A percentile compares a stretch with the other conserved stretches of the same genome.
phyloP scores from a whole-genome alignment of 305 asterid genomes.

The Euphrasia arctica region DNA sequence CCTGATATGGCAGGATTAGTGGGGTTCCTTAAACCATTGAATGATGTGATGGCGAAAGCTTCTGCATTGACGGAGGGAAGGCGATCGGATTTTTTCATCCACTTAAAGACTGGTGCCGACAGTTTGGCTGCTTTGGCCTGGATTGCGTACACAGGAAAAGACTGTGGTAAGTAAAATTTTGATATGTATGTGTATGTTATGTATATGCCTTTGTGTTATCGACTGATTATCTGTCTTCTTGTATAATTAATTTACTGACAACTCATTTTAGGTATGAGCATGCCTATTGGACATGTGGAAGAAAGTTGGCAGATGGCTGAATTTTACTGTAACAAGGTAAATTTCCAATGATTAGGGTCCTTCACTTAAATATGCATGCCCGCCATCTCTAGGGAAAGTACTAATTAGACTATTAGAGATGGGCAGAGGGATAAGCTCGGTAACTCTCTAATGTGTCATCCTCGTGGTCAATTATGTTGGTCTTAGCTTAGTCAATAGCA shows the following conservation, averaged over 20 bases:
- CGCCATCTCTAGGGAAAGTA: conserved; percentile 7
- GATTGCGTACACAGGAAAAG: conserved; percentile 94
- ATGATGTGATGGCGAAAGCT: conserved; percentile 65
- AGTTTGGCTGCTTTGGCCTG: conserved; percentile 87
- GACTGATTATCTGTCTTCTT: conserved; percentile 13
- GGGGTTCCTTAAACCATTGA: conserved; percentile 88
- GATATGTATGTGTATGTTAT: not conserved
- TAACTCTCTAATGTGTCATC: conserved; percentile 9
- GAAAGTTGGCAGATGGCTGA: conserved; percentile 99
- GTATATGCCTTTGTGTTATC: conserved; percentile 7
- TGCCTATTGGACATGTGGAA: conserved; percentile 97
- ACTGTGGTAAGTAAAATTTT: conserved; percentile 60
- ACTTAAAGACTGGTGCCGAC: conserved; percentile 88
- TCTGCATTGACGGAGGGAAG: conserved; percentile 78
- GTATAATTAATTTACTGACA: conserved; percentile 21
- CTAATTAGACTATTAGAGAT: not conserved
- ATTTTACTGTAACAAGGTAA: conserved; percentile 90
- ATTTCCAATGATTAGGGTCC: conserved; percentile 18
- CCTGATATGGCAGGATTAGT: conserved; percentile 73
- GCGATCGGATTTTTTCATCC: conserved; percentile 76
- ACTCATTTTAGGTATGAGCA: conserved; percentile 68
- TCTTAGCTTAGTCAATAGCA: conserved; percentile 9
- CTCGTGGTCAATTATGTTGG: conserved; percentile 7
- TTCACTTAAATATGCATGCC: conserved; percentile 5
- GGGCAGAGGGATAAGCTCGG: not conserved